Percentiles rank a stretch among this genome's conserved stretches.
Evolutionary conservation across 495 filamentous ascomycete genomes (phyloP).

Genomic region (Daldinia vernicosa): DNA sequence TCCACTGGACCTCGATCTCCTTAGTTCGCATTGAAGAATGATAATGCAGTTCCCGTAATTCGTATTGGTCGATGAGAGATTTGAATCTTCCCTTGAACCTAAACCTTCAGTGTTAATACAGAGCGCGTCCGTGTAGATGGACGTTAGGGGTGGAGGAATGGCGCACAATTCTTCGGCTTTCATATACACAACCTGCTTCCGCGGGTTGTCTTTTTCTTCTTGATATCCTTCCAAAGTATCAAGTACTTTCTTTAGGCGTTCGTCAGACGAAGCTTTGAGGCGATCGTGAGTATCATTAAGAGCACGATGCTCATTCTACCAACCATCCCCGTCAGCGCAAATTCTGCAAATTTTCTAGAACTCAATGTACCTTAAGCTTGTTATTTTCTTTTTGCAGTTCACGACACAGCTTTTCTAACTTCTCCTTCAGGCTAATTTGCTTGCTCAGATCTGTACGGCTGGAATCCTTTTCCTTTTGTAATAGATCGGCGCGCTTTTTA

Average conservation of each 20-base stretch:
- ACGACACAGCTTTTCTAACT: slow-evolving; percentile 91
- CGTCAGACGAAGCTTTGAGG: slow-evolving; percentile 83
- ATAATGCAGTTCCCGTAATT: slow-evolving; percentile 91
- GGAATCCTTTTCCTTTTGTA: slow-evolving; percentile 97
- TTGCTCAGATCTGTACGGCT: slow-evolving; percentile 86
- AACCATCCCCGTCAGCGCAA: slow-evolving; percentile 46
- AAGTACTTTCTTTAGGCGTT: slow-evolving; percentile 68
- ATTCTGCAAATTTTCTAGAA: slow-evolving; percentile 10
- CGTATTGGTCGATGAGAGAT: slow-evolving; percentile 93
- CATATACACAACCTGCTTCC: slow-evolving; percentile 76
- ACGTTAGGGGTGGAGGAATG: background rate
- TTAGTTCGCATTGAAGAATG: slow-evolving; percentile 88
- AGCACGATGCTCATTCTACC: slow-evolving; percentile 88
- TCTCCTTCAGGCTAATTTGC: slow-evolving; percentile 86
- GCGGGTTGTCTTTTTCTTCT: slow-evolving; percentile 78
- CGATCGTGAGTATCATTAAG: slow-evolving; percentile 83
- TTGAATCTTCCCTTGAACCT: slow-evolving; percentile 92
- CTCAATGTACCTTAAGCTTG: slow-evolving; percentile 80
- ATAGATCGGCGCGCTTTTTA: slow-evolving; percentile 91
- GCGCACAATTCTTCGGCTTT: slow-evolving; percentile 88
- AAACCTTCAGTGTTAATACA: slow-evolving; percentile 43
- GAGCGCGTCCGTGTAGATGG: background rate
- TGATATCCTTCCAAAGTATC: slow-evolving; percentile 80
- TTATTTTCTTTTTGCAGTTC: slow-evolving; percentile 97
- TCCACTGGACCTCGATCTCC: slow-evolving; percentile 94